Conservation (phyloP, 2,329 filamentous ascomycete genomes). For the Scedosporium dehoogii region DNA sequence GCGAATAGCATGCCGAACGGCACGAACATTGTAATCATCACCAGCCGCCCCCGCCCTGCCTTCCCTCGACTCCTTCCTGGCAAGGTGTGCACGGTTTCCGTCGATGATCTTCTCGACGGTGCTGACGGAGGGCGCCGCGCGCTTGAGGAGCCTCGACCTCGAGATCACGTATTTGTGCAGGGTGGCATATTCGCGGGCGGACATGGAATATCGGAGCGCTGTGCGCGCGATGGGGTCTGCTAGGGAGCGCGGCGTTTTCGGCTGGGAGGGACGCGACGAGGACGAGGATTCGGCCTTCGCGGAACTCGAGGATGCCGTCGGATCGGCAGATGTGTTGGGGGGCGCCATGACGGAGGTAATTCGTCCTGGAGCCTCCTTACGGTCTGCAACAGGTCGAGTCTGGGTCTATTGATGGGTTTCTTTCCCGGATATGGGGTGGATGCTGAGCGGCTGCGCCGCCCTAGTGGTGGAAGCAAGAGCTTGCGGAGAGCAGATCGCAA, state of each 20-base stretch:
- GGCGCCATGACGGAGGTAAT: no score
- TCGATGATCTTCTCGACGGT: conserved; percentile 33
- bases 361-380: no score
- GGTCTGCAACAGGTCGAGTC: no score
- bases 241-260: conserved; percentile 1
- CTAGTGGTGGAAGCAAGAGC: no score
- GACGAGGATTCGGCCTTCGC: background rate
- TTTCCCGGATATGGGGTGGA: no score
- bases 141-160: conserved; percentile 49
- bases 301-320: background rate
- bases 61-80: background rate
- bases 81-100: conserved; percentile 9
- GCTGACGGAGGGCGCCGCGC: conserved; percentile 44
- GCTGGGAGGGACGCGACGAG: background rate
- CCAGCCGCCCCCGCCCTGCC: conserved; percentile 9
- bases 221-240: conserved; percentile 70
- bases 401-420: no score
- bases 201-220: conserved; percentile 77
- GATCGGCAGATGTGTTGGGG: background rate
- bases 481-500: no score
- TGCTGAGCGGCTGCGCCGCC: no score
- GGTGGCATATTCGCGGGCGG: conserved; percentile 72
- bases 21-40: conserved; percentile 61
- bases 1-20: conserved; percentile 45
- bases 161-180: conserved; percentile 78